Conservation (phyloP, 441 rosid genomes). For the Capsella rubella region DNA sequence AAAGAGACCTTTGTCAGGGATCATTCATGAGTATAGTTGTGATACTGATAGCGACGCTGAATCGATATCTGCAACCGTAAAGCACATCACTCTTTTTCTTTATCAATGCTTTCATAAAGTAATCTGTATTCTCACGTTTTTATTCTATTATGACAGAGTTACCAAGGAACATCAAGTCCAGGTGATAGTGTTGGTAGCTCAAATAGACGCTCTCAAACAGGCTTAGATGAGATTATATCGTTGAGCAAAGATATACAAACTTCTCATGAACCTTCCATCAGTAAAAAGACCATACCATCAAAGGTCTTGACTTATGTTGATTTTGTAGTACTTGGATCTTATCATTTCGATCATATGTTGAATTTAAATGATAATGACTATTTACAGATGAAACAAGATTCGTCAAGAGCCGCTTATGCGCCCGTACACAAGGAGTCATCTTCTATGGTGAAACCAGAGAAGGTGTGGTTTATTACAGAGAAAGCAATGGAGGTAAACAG, state of each 20-base stretch:
- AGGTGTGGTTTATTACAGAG: conserved; percentile 21
- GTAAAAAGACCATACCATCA: conserved; percentile 10
- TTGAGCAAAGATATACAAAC: conserved; percentile 10
- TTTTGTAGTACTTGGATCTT: background rate
- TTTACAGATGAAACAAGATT: conserved; percentile 29
- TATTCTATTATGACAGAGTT: conserved; percentile 35
- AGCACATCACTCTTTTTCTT: background rate
- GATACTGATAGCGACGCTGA: conserved; percentile 21
- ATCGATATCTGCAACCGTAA: conserved; percentile 29
- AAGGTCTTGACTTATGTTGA: conserved; percentile 23
- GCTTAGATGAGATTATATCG: background rate
- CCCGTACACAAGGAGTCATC: background rate
- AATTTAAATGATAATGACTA: too few species aligned
- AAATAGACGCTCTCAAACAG: conserved; percentile 7
- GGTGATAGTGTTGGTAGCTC: conserved; percentile 10
- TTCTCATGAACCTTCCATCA: background rate
- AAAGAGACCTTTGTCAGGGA: conserved; percentile 28
- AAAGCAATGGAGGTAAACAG: conserved; percentile 13
- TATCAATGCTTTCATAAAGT: background rate
- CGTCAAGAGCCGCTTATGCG: conserved; percentile 2
- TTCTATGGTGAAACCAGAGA: conserved; percentile 23
- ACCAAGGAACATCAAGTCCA: conserved; percentile 36
- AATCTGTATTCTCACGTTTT: background rate
- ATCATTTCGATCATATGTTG: background rate
- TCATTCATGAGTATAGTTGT: conserved; percentile 9